These are phyloP conservation scores for Fraxinus ornus DNA, from an alignment of 305 asterid species.

Conservation along the genomic window DNA sequence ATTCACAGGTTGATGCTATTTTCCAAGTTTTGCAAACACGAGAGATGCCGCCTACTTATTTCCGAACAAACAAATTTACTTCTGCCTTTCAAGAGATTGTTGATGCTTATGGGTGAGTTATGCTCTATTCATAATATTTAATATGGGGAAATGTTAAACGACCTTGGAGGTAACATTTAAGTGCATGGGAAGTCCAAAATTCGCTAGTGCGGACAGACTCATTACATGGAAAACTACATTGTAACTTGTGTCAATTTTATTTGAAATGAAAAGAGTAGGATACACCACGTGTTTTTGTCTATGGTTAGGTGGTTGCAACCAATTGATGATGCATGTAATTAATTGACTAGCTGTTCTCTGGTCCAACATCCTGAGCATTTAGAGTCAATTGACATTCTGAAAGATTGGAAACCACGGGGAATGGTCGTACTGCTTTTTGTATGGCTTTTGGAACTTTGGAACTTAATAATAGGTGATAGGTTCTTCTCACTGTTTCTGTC, in stretches of 20 bases:
- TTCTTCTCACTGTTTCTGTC: neutral
- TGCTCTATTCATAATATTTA: slow-evolving; percentile 18
- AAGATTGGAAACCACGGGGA: neutral
- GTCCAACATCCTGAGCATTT: slow-evolving; percentile 12
- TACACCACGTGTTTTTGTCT: neutral
- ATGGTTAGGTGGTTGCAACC: neutral
- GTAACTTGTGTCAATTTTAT: neutral
- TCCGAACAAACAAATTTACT: slow-evolving; percentile 87
- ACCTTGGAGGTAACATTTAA: neutral
- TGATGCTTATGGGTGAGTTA: slow-evolving; percentile 97
- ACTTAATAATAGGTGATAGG: slow-evolving; percentile 5
- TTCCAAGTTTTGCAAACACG: slow-evolving; percentile 84
- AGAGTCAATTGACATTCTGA: neutral
- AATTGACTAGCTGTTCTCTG: slow-evolving; percentile 12
- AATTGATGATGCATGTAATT: neutral
- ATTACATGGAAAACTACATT: slow-evolving; percentile 9
- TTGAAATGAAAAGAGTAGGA: slow-evolving; percentile 12
- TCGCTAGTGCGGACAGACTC: slow-evolving; percentile 10
- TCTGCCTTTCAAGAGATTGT: slow-evolving; percentile 90
- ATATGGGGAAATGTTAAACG: neutral
- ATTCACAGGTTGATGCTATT: slow-evolving; percentile 94
- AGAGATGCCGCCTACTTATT: slow-evolving; percentile 97
- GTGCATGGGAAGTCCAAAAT: neutral
- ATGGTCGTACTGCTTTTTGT: neutral
- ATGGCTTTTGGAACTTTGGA: slow-evolving; percentile 1